Evolutionary conservation across 148 eudicot species (phyloP).

Genomic region (Euryodendron excelsum): DNA sequence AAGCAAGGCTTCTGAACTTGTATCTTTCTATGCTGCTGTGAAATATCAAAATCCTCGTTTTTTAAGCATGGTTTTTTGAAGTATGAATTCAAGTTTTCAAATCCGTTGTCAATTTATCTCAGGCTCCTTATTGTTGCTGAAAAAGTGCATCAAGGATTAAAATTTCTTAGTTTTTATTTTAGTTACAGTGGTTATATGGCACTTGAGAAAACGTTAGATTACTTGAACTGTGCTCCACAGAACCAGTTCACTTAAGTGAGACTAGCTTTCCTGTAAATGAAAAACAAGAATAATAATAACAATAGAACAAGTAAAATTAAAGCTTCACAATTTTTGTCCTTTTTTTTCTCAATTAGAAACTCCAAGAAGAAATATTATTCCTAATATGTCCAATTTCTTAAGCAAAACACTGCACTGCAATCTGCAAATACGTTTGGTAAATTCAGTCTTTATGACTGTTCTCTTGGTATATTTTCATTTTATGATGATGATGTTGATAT

Average conservation of each 20-base stretch:
- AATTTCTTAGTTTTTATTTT: background rate
- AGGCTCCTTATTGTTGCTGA: background rate
- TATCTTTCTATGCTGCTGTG: too few species aligned
- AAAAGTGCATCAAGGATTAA: background rate
- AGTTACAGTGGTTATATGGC: background rate
- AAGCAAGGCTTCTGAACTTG: too few species aligned
- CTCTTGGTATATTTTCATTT: background rate
- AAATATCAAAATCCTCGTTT: too few species aligned
- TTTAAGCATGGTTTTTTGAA: too few species aligned
- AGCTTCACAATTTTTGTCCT: too few species aligned
- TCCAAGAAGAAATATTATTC: too few species aligned
- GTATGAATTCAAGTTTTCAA: too few species aligned
- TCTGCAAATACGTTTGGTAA: background rate
- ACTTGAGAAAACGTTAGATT: background rate
- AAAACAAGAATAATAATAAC: background rate
- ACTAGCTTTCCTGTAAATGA: background rate
- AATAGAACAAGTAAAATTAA: too few species aligned
- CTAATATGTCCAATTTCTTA: background rate
- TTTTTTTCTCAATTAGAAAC: too few species aligned
- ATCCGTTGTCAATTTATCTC: background rate
- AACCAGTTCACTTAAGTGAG: background rate
- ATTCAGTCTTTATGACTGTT: background rate
- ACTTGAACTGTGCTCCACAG: background rate
- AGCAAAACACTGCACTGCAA: background rate
- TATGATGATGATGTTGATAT: background rate